Percentiles rank a stretch among this genome's conserved stretches.
These are phyloP conservation scores for Cyclotella distinguenda DNA, from an alignment of 108 stramenopile species.

Conservation along the genomic window DNA sequence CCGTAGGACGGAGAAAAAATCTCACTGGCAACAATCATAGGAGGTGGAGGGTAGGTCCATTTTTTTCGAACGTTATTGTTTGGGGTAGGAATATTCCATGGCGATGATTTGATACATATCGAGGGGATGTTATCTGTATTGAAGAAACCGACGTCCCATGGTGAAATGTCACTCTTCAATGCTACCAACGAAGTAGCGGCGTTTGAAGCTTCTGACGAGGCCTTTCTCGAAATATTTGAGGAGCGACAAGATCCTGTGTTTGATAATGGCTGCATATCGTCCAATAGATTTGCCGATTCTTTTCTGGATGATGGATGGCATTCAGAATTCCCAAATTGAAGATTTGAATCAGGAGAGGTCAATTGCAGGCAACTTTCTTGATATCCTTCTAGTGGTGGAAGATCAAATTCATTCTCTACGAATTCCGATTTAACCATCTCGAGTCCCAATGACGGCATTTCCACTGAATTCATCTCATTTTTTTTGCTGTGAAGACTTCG, in stretches of 20 bases:
- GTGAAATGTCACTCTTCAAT: background rate
- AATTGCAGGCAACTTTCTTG: no score
- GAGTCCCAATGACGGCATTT: no score
- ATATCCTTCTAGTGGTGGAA: no score
- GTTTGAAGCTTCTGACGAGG: no score
- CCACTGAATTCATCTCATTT: no score
- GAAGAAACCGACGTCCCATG: background rate
- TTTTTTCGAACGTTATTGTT: background rate
- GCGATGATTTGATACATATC: background rate
- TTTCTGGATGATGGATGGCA: background rate
- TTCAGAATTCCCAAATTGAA: background rate
- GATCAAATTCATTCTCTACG: no score
- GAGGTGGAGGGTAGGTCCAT: conserved; percentile 8
- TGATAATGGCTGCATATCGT: background rate
- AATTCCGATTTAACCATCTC: no score
- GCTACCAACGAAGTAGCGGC: conserved; percentile 1
- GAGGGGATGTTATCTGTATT: background rate
- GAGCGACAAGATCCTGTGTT: background rate
- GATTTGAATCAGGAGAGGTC: no score
- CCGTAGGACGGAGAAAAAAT: conserved; percentile 13
- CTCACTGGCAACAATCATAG: background rate
- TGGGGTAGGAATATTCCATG: background rate
- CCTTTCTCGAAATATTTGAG: background rate
- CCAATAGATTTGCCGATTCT: background rate
- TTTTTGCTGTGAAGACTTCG: background rate